Evolutionary conservation across 495 filamentous ascomycete genomes (phyloP), one percentile per base, ranked within the genome.

Genomic region (Penicillium bialowiezense): DNA sequence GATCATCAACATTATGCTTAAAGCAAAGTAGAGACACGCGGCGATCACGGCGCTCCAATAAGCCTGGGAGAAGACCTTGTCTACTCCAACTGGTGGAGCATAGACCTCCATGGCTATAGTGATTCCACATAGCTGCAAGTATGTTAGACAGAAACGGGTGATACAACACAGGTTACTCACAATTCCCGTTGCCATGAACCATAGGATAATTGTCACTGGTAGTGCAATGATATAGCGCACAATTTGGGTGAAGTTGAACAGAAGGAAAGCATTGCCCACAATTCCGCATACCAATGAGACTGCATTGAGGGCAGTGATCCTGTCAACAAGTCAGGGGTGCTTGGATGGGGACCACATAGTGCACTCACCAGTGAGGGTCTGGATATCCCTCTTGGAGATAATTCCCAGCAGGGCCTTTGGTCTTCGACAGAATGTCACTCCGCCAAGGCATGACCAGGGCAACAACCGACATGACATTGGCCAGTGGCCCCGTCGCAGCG

Each of bases 221-320:
- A 91, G 59, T 3, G 87, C 85, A 39, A 90, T 69, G 42, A 88
- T 87, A 64, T 96, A 96, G 19, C 88, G 79, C 7, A 96, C 75
- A 4, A 82, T 73, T 37, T 80, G 77, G 4, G 91, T 90, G 75
- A 97, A 96, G 68, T 96, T 96, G 48, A 86, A 76, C 1, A 90
- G 64, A n/a, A 91, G 70, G 52, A 87, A 83, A 3, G 88, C 44
- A 58, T 91, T 90, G 4, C 87, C 87, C 2, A 79, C 62, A 20
- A 90, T 78, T 6, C 86, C 87, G 44, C 72, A 82, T 6, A 74
- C 77, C 5, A 91, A 73, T 13, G 84, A 88, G 10, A 78, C 64
- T 3, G 76, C 83, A 64, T 91, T 91, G n/a, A 84, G 54, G 7
- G 71, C 70, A 48, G 79, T 70, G 41, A 63, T 65, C 72, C 72